Percentiles rank a stretch among this genome's conserved stretches.
phyloP scores from a whole-genome alignment of 2,329 filamentous ascomycete genomes.

The Colletotrichum tanaceti region DNA sequence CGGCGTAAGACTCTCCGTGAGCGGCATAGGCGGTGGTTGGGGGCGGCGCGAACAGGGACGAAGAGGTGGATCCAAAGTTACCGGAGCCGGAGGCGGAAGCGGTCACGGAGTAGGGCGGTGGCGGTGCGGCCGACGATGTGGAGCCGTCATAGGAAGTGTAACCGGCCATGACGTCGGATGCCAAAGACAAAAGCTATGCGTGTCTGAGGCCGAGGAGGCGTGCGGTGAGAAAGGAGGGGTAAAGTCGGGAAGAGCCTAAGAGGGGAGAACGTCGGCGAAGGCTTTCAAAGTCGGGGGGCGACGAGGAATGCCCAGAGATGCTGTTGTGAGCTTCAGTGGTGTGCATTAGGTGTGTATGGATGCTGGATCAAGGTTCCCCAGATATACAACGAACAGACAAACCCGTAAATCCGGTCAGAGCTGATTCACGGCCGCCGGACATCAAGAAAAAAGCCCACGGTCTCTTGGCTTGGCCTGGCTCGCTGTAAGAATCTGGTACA shows the following conservation, averaged over 20 bases:
- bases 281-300: not conserved
- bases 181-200: not conserved
- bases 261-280: not conserved
- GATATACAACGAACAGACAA: not conserved
- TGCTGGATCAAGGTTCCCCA: not conserved
- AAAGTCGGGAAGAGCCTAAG: not conserved
- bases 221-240: not conserved
- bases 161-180: constrained; percentile 34
- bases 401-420: not conserved
- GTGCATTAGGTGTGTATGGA: not conserved
- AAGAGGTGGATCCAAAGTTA: constrained; percentile 32
- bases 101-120: constrained; percentile 37
- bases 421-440: constrained; percentile 1
- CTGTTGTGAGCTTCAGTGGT: not conserved
- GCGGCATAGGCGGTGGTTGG: constrained; percentile 11
- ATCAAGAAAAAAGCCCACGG: constrained; percentile 1
- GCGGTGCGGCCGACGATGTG: constrained; percentile 35
- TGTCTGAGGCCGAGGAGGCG: not conserved
- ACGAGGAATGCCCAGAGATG: constrained; percentile 3
- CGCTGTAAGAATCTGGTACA: constrained; percentile 13
- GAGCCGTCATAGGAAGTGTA: constrained; percentile 25
- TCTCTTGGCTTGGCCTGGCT: constrained; percentile 9
- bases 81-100: constrained; percentile 33
- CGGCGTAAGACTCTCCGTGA: constrained; percentile 3
- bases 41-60: constrained; percentile 27